These are phyloP conservation scores for Claviceps cyperi DNA, from an alignment of 2,329 filamentous ascomycete species.

Conservation along the genomic window DNA sequence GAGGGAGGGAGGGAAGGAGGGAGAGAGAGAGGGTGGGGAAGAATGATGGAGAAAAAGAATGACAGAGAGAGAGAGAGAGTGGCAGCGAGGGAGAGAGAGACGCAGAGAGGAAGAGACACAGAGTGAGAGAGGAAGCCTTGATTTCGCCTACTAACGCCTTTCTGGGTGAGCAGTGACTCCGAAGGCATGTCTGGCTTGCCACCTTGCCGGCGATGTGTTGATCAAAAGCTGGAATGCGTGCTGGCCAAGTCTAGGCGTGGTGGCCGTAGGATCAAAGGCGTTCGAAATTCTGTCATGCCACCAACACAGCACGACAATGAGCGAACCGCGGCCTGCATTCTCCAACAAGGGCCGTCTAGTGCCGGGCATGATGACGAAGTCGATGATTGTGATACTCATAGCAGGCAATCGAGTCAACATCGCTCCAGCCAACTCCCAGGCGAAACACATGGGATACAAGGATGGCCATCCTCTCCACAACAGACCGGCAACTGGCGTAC, in stretches of 20 bases:
- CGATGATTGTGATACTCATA: conserved; percentile 4
- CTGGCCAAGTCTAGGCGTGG: conserved; percentile 26
- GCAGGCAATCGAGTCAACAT: conserved; percentile 1
- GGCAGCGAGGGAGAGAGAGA: neutral
- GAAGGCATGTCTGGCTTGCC: conserved; percentile 21
- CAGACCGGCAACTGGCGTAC: conserved; percentile 7
- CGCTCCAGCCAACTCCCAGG: neutral
- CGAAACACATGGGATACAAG: conserved; percentile 1
- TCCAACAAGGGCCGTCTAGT: neutral
- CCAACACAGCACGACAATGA: conserved; percentile 1
- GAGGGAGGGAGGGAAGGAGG: neutral
- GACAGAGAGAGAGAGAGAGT: neutral
- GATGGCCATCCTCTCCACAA: conserved; percentile 8
- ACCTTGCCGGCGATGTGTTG: conserved; percentile 24
- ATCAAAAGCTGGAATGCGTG: conserved; percentile 23
- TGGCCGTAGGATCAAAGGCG: conserved; percentile 20
- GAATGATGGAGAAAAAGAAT: too few relatives aligned
- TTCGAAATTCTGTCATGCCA: conserved; percentile 6
- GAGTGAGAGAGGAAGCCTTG: neutral
- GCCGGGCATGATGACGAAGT: conserved; percentile 6
- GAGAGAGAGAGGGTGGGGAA: neutral
- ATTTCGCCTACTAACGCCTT: conserved; percentile 5
- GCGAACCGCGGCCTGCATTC: neutral
- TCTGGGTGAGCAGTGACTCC: conserved; percentile 12
- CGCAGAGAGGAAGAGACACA: neutral